Conservation (phyloP, 306 rosid genomes). For the Prosopis cineraria region DNA sequence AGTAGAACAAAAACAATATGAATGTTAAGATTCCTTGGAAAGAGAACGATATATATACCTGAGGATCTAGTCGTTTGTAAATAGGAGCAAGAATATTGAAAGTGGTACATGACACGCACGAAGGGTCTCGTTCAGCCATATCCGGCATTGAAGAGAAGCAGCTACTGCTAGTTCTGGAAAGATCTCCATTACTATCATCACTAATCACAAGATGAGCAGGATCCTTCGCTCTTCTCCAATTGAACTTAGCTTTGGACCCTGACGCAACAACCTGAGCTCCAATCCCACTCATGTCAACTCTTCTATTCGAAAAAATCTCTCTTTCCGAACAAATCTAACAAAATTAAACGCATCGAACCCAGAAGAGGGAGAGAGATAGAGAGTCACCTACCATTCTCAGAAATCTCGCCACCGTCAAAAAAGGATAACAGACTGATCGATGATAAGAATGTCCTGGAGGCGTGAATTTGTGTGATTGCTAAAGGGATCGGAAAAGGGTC, state of each 20-base stretch:
- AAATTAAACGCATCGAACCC: neutral
- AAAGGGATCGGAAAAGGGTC: conserved; percentile 16
- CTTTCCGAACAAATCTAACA: neutral
- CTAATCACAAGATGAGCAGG: conserved; percentile 32
- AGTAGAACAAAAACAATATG: neutral
- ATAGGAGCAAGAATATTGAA: conserved; percentile 86
- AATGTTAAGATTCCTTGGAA: neutral
- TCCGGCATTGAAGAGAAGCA: conserved; percentile 43
- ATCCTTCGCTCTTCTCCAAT: conserved; percentile 42
- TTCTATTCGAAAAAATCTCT: conserved; percentile 1
- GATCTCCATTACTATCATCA: conserved; percentile 38
- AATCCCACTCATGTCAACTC: conserved; percentile 28
- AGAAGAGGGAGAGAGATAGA: neutral
- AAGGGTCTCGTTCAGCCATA: conserved; percentile 42
- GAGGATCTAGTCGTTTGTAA: conserved; percentile 81
- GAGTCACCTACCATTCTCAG: conserved; percentile 47
- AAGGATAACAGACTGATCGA: neutral
- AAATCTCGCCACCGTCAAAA: conserved; percentile 42
- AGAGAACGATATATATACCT: conserved; percentile 47
- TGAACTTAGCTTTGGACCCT: conserved; percentile 45
- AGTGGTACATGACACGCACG: conserved; percentile 73
- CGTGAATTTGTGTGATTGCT: neutral
- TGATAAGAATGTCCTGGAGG: neutral
- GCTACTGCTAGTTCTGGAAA: conserved; percentile 39
- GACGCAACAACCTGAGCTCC: conserved; percentile 56